Base-by-base conservation (phyloP, 2,329 filamentous ascomycete genomes). In the Aspergillus transmontanensis region DNA sequence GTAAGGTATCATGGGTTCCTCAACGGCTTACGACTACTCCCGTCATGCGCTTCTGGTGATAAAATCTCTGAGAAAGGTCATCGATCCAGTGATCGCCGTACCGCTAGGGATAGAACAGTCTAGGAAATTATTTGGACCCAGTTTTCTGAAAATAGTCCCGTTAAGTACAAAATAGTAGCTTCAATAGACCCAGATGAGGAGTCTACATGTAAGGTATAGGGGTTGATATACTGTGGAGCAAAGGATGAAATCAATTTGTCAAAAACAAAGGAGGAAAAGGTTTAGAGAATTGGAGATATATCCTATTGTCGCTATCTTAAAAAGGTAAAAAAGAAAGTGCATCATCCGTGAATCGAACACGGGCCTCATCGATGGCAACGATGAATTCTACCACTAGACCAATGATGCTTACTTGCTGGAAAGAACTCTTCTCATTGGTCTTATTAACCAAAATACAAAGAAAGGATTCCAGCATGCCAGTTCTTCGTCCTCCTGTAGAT, bases 301-400 rank as follows among this genome's bases (percentile, higher is more conserved):
- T 28, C 7, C 26, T 28, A 28, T 28, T 28, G 6, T 28, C 6
- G 5, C 1, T 28, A 28, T 0, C 3, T 26, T 4, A 16, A 26
- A 59, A 30, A 28, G n/a, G 23, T 23, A 51, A 43, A 59, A 53
- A 39, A 30, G 50, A 32, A 19, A 65, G 16, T 79, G 77, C 78
- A 79, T 79, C 77, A 77, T 79, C 78, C 78, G 78, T 77, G 78
- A 79, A 79, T 79, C 77, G 78, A 79, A 79, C 78, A 77, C 77
- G 78, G 77, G 77, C 76, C 78, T 79, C 77, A 72, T 80, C 78
- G 78, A 80, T 79, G 76, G 76, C 76, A 78, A 78, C 76, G 76
- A 78, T 71, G 76, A 78, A 78, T 78, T 78, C 76, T 79, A 79
- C 76, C 76, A 79, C 76, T 79, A 79, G 76, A 78, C 76, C 76